These are phyloP conservation scores for Candida rishiriensis DNA, from an alignment of 805 yeast genomes.

Conservation along the genomic window DNA sequence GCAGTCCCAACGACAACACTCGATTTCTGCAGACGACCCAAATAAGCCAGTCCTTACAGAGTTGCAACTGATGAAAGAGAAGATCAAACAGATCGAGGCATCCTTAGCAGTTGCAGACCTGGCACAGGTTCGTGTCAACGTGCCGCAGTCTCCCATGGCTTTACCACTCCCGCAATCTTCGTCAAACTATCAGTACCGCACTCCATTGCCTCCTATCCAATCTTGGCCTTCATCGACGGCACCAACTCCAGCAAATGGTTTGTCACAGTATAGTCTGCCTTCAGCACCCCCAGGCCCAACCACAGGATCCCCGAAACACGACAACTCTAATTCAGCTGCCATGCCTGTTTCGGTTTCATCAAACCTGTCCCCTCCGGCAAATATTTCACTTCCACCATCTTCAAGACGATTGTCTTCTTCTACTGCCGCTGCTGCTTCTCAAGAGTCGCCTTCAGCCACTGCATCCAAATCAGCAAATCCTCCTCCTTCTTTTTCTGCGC, in stretches of 20 bases:
- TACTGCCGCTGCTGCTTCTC: no score
- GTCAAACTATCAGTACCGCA: constrained; percentile 4
- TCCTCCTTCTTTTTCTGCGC: background rate
- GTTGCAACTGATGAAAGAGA: constrained; percentile 35
- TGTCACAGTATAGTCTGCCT: no score
- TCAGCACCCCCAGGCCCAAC: background rate
- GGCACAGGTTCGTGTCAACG: background rate
- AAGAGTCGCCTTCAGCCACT: background rate
- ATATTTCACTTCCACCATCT: no score
- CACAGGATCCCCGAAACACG: background rate
- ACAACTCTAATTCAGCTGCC: background rate
- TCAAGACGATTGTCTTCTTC: no score
- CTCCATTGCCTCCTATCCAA: constrained; percentile 21
- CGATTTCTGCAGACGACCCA: background rate
- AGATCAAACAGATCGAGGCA: constrained; percentile 43
- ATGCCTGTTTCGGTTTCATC: background rate
- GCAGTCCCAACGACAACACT: background rate
- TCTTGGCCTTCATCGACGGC: constrained; percentile 4
- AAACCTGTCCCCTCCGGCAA: background rate
- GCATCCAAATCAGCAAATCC: background rate
- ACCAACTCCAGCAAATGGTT: no score
- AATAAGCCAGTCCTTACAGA: constrained; percentile 23
- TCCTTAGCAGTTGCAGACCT: constrained; percentile 34
- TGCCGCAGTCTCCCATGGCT: background rate
- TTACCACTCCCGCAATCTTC: constrained; percentile 10